Evolutionary conservation across 768 basidiomycete species (phyloP), one percentile per base, ranked within the genome.

Genomic region (Suillus variegatus): DNA sequence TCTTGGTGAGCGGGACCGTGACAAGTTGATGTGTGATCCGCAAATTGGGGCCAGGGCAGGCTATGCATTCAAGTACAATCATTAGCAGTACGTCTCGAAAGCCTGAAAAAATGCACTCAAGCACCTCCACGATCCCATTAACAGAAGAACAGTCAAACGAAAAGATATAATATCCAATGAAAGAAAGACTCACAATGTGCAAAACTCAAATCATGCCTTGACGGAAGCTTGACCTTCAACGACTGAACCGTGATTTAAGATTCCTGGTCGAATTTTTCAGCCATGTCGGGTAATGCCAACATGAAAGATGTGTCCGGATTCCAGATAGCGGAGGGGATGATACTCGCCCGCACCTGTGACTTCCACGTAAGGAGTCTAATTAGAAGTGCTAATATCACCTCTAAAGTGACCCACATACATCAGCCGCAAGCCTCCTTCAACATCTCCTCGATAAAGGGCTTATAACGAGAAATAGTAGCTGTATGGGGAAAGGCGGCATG

Each of bases 131-230:
- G 32, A 32, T 32, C 32, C 0, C 32, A 32, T 32, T 32, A 4
- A 32, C 6, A 32, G 32, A 32, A 32, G 6, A 32, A 32, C 6
- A 32, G 32, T 32, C 32, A 32, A 32, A 32, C 32, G 32, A 32
- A 32, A 32, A 32, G 32, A 32, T 7, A 32, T 32, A 32, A 32
- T 6, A 32, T 32, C 32, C 32, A 0, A 32, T 6, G 32, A n/a
- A 32, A 32, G 32, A 40, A 65, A 32, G 61, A 79, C 87, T 86
- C 77, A 88, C 88, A 75, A 88, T 86, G 60, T 32, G 86, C 80
- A 71, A 84, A 86, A 68, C 88, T 87, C 40, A 90, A 79, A 7
- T 87, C 88, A 70, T 90, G 88, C 46, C 88, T 79, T 43, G 89
- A 78, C 35, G 88, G 86, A 55, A 88, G 83, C 69, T 81, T 81